Evolutionary conservation across 1,139 yeast species (phyloP).

Genomic region (Lodderomyces orthopsilosis): DNA sequence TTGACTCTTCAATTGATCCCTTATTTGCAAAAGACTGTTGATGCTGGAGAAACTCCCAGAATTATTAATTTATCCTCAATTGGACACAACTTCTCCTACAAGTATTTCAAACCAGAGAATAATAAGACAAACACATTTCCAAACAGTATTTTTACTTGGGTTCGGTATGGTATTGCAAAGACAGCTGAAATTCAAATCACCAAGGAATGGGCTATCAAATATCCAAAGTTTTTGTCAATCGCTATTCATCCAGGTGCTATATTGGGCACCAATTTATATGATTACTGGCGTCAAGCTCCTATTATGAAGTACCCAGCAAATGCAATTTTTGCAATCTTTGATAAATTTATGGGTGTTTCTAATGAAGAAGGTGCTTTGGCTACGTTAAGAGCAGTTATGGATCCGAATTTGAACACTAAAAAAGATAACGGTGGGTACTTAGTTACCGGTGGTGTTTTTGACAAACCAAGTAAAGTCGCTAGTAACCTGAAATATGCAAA

Average conservation of each 20-base stretch:
- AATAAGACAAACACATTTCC: conserved; percentile 27
- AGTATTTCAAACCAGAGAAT: conserved; percentile 23
- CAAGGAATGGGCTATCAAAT: conserved; percentile 23
- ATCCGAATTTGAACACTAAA: conserved; percentile 22
- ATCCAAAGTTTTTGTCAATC: conserved; percentile 33
- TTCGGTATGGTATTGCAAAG: conserved; percentile 38
- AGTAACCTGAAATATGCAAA: conserved; percentile 20
- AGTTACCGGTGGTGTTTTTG: conserved; percentile 33
- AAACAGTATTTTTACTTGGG: conserved; percentile 24
- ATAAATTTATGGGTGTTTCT: conserved; percentile 24
- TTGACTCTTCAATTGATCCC: conserved; percentile 33
- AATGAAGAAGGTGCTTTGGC: conserved; percentile 37
- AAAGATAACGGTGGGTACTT: conserved; percentile 34
- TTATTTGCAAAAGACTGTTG: conserved; percentile 20
- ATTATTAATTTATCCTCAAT: conserved; percentile 33
- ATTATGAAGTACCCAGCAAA: conserved; percentile 19
- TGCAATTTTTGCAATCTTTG: conserved; percentile 14
- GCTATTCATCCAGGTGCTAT: conserved; percentile 43
- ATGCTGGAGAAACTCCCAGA: conserved; percentile 25
- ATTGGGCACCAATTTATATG: conserved; percentile 32
- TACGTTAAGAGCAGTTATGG: conserved; percentile 35
- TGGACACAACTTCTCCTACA: conserved; percentile 29
- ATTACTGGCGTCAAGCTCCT: conserved; percentile 27
- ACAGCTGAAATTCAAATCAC: conserved; percentile 32
- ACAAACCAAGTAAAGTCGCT: conserved; percentile 25